Base-by-base conservation (phyloP, 2,329 filamentous ascomycete genomes). In the Hymenoscyphus scutula region DNA sequence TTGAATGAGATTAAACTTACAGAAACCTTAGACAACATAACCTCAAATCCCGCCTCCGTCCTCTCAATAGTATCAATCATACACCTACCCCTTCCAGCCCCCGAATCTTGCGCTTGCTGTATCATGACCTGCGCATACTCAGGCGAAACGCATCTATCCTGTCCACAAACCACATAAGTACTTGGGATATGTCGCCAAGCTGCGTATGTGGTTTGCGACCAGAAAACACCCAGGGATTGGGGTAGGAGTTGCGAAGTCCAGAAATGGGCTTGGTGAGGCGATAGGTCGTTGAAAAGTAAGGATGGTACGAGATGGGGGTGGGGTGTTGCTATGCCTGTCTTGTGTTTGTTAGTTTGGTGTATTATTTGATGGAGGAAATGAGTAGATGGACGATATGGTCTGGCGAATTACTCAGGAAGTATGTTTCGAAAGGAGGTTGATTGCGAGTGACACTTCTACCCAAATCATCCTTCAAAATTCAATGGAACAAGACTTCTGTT, bases 221-320 rank as follows among this genome's bases (percentile, higher is more conserved):
- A 71, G 59, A 67, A 68, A 32, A 66, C 75, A 2, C 74, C 74
- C 8, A 78, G 68, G 53, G 74, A 76, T 59, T 80, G 78, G 0
- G 69, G 70, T 3, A 68, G 72, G 2, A 80, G 74, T 48, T 79
- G 74, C 0, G 73, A 73, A 1, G 75, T 72, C 75, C 76, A 78
- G 59, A 75, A 75, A 27, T 76, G 70, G 5, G 72, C 76, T 60
- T 80, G 77, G 3, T 74, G 72, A 1, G 56, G 65, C 1, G 77
- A 70, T 8, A 80, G 53, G 64, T 80, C 78, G 65, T 79, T 77
- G 65, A 80, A 80, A 65, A 80, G 78, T 3, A 78, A 64, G 65
- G 60, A 74, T 71, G 27, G 71, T 62, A 19, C 70, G 66, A 74
- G 74, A 75, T n/a, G 56, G 53, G 53, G 76, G 71, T 19, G 73